phyloP scores from a whole-genome alignment of 2,329 filamentous ascomycete species.

The Leptographium lundbergii region DNA sequence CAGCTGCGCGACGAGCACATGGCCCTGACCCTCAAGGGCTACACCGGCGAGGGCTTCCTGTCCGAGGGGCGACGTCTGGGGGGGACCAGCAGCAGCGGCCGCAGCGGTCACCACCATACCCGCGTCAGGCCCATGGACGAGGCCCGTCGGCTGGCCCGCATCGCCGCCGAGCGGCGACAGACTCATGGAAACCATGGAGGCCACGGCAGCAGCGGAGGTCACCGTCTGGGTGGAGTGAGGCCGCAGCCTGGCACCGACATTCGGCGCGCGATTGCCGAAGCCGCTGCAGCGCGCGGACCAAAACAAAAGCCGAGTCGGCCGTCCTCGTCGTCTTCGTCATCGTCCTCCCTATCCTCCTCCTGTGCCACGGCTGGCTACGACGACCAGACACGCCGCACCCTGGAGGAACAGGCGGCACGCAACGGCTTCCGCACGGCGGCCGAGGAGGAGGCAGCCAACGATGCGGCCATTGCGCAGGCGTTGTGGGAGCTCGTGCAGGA shows the following conservation, averaged over 20 bases:
- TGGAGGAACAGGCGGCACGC: conserved; percentile 25
- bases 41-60: conserved; percentile 82
- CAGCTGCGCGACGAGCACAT: conserved; percentile 79
- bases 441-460: conserved; percentile 81
- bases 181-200: conserved; percentile 12
- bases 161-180: conserved; percentile 59
- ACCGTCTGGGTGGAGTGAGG: conserved; percentile 53
- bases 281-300: conserved; percentile 46
- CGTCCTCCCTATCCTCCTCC: not conserved
- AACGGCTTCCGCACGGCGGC: conserved; percentile 74
- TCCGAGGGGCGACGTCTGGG: conserved; percentile 64
- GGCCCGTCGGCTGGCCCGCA: conserved; percentile 59
- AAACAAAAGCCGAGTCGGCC: not conserved
- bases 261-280: conserved; percentile 57
- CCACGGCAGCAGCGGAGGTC: conserved; percentile 52
- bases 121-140: conserved; percentile 46
- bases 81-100: conserved; percentile 44
- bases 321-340: too few species aligned
- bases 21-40: conserved; percentile 64
- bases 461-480: conserved; percentile 73
- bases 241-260: conserved; percentile 50
- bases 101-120: not conserved
- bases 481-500: conserved; percentile 79
- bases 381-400: conserved; percentile 7
- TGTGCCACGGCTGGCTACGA: conserved; percentile 52